phyloP scores from a whole-genome alignment of 2,329 filamentous ascomycete species.

The Lojkania enalia region DNA sequence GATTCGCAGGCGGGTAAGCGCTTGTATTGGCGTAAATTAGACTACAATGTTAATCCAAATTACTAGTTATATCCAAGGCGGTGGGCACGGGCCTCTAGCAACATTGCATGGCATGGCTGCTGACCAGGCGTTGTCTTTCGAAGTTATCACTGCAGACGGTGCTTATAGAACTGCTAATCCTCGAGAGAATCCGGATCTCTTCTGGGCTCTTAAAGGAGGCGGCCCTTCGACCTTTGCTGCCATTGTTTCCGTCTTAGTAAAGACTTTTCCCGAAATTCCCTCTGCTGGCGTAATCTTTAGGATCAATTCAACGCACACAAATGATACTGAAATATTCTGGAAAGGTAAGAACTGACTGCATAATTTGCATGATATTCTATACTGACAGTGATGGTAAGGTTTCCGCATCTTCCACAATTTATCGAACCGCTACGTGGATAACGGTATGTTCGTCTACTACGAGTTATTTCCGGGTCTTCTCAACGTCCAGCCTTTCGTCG shows the following conservation, averaged over 20 bases:
- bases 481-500: constrained; percentile 17
- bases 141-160: constrained; percentile 30
- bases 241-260: constrained; percentile 14
- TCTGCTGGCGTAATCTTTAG: constrained; percentile 11
- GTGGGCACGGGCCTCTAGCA: constrained; percentile 37
- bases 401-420: constrained; percentile 16
- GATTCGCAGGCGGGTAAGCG: no score
- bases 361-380: not conserved
- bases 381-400: not conserved
- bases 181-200: constrained; percentile 42
- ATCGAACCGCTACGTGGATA: constrained; percentile 15
- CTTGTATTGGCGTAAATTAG: no score
- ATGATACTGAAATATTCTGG: constrained; percentile 13
- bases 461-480: constrained; percentile 10
- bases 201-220: constrained; percentile 38
- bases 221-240: constrained; percentile 18
- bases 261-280: constrained; percentile 16
- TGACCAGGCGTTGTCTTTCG: constrained; percentile 23
- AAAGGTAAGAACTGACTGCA: constrained; percentile 7
- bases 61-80: constrained; percentile 38
- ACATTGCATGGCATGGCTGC: constrained; percentile 29
- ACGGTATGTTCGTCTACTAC: constrained; percentile 21
- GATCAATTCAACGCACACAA: constrained; percentile 12
- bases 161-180: constrained; percentile 26
- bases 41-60: constrained; percentile 40